Percentiles rank a stretch among this genome's conserved stretches.
phyloP scores from a whole-genome alignment of 1,139 yeast species.

The Pichia sp. region DNA sequence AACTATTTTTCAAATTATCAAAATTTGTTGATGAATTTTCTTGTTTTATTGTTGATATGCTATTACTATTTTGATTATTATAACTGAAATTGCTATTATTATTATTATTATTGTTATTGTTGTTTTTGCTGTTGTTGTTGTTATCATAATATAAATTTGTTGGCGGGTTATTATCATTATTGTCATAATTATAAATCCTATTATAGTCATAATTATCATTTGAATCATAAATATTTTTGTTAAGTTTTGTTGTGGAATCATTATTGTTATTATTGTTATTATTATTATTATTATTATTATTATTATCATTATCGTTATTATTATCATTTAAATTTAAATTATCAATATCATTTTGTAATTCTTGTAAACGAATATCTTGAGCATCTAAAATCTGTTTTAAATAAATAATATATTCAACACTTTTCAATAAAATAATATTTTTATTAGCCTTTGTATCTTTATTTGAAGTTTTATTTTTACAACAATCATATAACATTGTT shows the following conservation, averaged over 20 bases:
- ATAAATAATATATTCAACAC: conserved; percentile 63
- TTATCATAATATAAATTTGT: background rate
- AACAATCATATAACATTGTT: conserved; percentile 47
- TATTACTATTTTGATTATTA: no score
- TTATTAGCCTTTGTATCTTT: conserved; percentile 71
- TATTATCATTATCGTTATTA: background rate
- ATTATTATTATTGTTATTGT: no score
- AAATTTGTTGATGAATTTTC: background rate
- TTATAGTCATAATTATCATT: background rate
- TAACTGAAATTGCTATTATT: no score
- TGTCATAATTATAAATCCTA: background rate
- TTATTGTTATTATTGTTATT: no score
- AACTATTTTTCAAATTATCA: conserved; percentile 3
- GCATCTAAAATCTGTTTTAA: conserved; percentile 38
- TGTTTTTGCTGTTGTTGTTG: background rate
- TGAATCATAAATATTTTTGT: no score
- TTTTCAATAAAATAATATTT: conserved; percentile 57
- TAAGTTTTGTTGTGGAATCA: no score
- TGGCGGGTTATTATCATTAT: background rate
- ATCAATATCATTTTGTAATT: conserved; percentile 23
- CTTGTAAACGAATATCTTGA: conserved; percentile 35
- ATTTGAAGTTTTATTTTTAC: conserved; percentile 35
- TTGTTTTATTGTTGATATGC: no score
- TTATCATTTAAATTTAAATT: conserved; percentile 2
- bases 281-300: background rate